Evolutionary conservation across 306 rosid species (phyloP).

Genomic region (Dalbergia cochinchinensis): DNA sequence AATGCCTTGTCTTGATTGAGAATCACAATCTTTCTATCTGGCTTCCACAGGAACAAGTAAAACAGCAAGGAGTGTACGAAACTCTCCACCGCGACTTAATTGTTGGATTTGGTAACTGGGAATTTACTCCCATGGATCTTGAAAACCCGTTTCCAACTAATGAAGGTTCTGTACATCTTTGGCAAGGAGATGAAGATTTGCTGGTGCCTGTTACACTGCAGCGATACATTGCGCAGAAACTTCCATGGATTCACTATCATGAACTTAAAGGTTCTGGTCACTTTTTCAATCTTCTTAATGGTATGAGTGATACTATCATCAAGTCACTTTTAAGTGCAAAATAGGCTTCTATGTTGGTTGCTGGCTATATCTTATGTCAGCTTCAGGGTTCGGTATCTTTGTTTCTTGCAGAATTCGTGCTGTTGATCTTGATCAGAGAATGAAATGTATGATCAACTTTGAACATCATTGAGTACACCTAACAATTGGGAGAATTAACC

Average conservation of each 20-base stretch:
- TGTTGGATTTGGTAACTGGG: constrained; percentile 85
- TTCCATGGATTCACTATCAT: constrained; percentile 89
- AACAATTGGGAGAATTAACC: constrained; percentile 27
- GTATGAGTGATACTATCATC: constrained; percentile 58
- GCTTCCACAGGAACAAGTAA: constrained; percentile 60
- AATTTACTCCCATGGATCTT: constrained; percentile 73
- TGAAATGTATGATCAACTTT: constrained; percentile 36
- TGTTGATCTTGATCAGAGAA: constrained; percentile 16
- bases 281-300: constrained; percentile 61
- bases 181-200: constrained; percentile 89
- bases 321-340: constrained; percentile 58
- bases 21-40: constrained; percentile 17
- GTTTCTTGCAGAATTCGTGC: constrained; percentile 27
- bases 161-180: constrained; percentile 80
- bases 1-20: neutral
- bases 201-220: constrained; percentile 66
- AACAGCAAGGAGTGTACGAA: constrained; percentile 81
- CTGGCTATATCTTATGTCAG: constrained; percentile 33
- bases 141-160: constrained; percentile 78
- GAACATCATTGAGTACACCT: neutral
- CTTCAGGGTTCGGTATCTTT: constrained; percentile 38
- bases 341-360: constrained; percentile 42
- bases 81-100: constrained; percentile 65
- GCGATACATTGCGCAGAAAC: constrained; percentile 65
- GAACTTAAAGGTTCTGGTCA: constrained; percentile 86